A percentile compares a stretch with the other conserved stretches of the same genome.
Conservation (phyloP, 2,329 filamentous ascomycete species). For the Ophiostoma himal-ulmi region DNA sequence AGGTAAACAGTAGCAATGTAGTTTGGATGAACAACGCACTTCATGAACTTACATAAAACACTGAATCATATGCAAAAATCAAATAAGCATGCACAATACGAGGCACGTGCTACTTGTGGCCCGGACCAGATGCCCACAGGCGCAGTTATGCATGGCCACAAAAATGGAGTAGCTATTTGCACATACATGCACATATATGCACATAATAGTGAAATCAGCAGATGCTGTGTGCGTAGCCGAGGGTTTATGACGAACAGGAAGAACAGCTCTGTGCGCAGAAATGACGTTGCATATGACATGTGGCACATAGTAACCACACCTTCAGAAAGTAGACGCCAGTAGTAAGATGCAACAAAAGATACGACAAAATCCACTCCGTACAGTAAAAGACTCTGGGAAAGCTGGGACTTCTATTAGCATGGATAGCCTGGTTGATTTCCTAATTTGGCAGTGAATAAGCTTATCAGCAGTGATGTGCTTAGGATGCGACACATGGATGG, state of each 20-base stretch:
- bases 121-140: neutral
- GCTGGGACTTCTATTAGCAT: neutral
- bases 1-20: neutral
- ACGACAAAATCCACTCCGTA: neutral
- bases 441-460: neutral
- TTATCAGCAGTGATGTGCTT: neutral
- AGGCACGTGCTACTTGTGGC: neutral
- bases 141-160: neutral
- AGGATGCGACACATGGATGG: neutral
- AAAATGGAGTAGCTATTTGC: neutral
- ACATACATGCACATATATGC: neutral
- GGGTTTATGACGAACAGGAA: neutral
- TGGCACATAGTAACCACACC: neutral
- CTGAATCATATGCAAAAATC: neutral
- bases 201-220: neutral
- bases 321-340: neutral
- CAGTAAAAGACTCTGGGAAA: neutral
- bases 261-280: neutral
- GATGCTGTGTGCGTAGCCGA: neutral
- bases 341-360: neutral
- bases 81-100: neutral
- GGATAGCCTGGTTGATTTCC: neutral
- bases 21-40: neutral
- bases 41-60: too few species aligned
- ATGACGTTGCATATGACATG: conserved; percentile 6